Percentiles rank a stretch among this genome's conserved stretches.
Evolutionary conservation across 768 basidiomycete genomes (phyloP).

Genomic region (Tulasnella calospora): DNA sequence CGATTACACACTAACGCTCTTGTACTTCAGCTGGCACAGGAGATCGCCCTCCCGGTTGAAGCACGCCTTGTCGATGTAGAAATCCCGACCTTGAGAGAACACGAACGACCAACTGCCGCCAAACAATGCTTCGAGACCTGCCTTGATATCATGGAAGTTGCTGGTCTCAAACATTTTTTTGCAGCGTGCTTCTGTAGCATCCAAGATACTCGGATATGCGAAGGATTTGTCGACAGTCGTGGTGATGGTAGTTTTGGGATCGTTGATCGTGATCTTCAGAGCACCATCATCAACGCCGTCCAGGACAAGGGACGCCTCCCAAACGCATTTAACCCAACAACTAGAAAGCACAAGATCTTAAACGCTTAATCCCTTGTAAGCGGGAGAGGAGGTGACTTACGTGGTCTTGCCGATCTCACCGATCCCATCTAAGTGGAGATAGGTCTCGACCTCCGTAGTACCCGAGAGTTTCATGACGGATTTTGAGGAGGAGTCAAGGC

Average conservation of each 20-base stretch:
- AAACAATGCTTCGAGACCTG: background rate
- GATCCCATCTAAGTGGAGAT: background rate
- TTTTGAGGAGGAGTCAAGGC: background rate
- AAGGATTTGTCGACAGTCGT: background rate
- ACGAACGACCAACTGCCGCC: slow-evolving; percentile 8
- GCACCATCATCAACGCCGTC: background rate
- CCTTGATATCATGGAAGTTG: background rate
- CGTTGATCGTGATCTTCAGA: background rate
- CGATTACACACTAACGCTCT: background rate
- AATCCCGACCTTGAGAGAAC: background rate
- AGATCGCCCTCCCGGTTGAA: slow-evolving; percentile 22
- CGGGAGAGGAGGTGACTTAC: background rate
- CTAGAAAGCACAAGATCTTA: background rate
- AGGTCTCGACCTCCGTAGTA: background rate
- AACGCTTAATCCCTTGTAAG: background rate
- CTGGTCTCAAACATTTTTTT: background rate
- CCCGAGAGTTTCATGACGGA: background rate
- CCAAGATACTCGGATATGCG: background rate
- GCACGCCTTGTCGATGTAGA: slow-evolving; percentile 16
- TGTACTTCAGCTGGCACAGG: slow-evolving; percentile 14
- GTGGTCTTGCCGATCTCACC: background rate
- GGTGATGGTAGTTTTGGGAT: background rate
- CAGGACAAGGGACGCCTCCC: background rate
- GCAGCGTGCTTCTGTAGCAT: background rate
- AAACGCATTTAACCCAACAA: background rate